Evolutionary conservation across 1,284 basidiomycete species (phyloP), one percentile per base, ranked within the genome.

Genomic region (Moesziomyces parantarcticus): DNA sequence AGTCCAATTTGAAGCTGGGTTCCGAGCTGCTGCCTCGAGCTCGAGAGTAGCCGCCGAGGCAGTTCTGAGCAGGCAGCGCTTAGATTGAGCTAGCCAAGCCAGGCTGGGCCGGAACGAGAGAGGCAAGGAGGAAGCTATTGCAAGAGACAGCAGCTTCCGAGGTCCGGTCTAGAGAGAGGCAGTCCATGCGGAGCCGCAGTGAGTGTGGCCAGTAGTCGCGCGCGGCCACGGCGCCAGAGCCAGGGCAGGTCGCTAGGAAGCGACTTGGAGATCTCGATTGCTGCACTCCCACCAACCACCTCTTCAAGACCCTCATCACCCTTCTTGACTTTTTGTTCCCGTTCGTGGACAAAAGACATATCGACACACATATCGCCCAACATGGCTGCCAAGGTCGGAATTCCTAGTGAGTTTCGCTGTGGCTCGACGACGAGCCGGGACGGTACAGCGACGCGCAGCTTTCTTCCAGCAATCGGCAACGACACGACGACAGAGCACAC

Each of bases 351-450:
- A 73, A 73, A 66, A 72, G 56, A 61, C 58, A 50, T 52, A 58
- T 57, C 57, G 55, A 61, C 62, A 62, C 50, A 62, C 55, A 59
- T 42, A 66, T 65, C 55, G 58, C 57, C 56, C 75, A 80, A 63
- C 65, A 77, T 79, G 75, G 77, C 76, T 67, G 57, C 59, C 61
- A 72, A 74, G 71, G 76, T 76, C 56, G 79, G 77, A 66, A 68
- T 79, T 72, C 79, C 79, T 46, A 80, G 78, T 80, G 70, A 66
- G 78, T 80, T 54, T 62, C 60, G 46, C 55, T 53, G 44, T 52
- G 50, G 47, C 58, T 55, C 45, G 44, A 41, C 34, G 36, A 29
- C 46, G 41, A 53, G 46, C 51, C 43, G 21, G n/a, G 9, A 45
- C 26, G 21, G 36, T 20, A 48, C 45, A 48, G 49, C 52, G 47